Conservation (phyloP, 169 alveolate species). For the Plasmodium cynomolgi region DNA sequence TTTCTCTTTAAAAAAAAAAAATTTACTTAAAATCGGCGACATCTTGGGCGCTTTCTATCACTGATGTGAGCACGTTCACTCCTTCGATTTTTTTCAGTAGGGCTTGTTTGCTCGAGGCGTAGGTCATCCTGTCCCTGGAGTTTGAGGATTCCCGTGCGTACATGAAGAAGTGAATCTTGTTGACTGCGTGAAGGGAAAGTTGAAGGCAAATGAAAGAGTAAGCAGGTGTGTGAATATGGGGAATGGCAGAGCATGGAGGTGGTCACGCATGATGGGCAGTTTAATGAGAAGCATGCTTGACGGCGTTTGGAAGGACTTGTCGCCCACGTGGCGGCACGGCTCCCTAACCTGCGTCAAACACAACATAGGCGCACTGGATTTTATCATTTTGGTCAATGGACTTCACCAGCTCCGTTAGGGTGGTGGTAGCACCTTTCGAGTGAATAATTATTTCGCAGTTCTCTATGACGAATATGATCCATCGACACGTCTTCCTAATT, state of each 20-base stretch:
- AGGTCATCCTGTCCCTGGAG: conserved; percentile 84
- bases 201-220: background rate
- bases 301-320: background rate
- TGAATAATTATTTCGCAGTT: conserved; percentile 75
- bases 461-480: conserved; percentile 79
- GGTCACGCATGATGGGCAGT: background rate
- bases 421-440: conserved; percentile 51
- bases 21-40: conserved; percentile 59
- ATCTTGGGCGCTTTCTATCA: conserved; percentile 81
- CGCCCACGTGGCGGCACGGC: background rate
- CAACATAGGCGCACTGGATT: conserved; percentile 86
- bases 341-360: conserved; percentile 80
- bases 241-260: background rate
- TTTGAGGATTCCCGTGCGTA: conserved; percentile 82
- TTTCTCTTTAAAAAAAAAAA: background rate
- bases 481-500: conserved; percentile 80
- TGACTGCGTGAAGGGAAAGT: conserved; percentile 63
- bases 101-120: conserved; percentile 85
- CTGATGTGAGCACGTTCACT: conserved; percentile 79
- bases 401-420: conserved; percentile 37
- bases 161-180: conserved; percentile 83
- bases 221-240: background rate
- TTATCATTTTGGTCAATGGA: conserved; percentile 63
- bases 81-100: conserved; percentile 83
- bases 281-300: background rate